These are phyloP conservation scores for Acephala macrosclerotiorum DNA, from an alignment of 2,329 filamentous ascomycete species.

Conservation along the genomic window DNA sequence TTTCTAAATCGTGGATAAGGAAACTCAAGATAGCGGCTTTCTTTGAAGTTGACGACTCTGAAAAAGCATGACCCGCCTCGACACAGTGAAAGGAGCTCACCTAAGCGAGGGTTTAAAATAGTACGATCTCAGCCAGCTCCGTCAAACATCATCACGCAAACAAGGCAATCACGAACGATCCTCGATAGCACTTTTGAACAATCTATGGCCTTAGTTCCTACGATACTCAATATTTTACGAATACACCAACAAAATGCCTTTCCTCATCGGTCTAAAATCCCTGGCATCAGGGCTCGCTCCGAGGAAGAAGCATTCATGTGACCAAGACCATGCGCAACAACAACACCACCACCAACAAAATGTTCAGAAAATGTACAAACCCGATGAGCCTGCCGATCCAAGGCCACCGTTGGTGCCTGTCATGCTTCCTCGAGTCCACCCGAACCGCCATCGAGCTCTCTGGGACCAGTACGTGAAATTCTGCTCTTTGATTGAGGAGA, in stretches of 20 bases:
- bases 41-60: too few species aligned
- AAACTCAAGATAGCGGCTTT: too few species aligned
- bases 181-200: not conserved
- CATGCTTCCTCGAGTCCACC: slow-evolving; percentile 28
- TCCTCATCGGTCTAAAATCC: not conserved
- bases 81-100: not conserved
- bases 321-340: not conserved
- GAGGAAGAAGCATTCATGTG: not conserved
- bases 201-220: not conserved
- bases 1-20: not conserved
- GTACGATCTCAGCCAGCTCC: not conserved
- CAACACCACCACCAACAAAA: not conserved
- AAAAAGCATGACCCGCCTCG: slow-evolving; percentile 1
- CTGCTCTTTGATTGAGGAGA: too few species aligned
- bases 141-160: not conserved
- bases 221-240: not conserved
- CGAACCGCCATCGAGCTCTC: slow-evolving; percentile 30
- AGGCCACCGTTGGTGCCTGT: slow-evolving; percentile 26
- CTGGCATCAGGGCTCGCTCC: not conserved
- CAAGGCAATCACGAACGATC: not conserved
- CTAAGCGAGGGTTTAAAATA: not conserved
- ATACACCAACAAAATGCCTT: not conserved
- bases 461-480: too few species aligned
- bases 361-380: not conserved
- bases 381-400: not conserved